phyloP scores from a whole-genome alignment of 1,139 yeast species.

The Taiozyma onychis region DNA sequence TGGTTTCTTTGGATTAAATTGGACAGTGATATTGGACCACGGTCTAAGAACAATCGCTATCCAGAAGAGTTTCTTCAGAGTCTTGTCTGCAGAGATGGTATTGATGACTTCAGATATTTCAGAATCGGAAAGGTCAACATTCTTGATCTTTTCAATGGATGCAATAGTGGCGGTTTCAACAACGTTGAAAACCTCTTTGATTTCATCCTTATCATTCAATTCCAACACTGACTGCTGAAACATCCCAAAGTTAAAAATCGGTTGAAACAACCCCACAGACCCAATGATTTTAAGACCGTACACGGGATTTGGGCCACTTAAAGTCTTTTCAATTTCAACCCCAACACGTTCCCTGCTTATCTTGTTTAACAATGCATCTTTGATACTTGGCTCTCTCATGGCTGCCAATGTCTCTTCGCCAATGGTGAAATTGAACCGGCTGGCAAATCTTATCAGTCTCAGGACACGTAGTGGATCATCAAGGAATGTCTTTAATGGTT shows the following conservation, averaged over 20 bases:
- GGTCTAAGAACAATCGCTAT: conserved; percentile 43
- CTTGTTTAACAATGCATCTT: conserved; percentile 55
- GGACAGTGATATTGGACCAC: conserved; percentile 37
- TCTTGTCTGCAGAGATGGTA: conserved; percentile 1
- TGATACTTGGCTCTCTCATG: conserved; percentile 59
- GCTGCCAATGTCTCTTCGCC: conserved; percentile 56
- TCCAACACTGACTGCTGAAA: conserved; percentile 11
- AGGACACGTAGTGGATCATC: conserved; percentile 93
- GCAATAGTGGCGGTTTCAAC: conserved; percentile 3
- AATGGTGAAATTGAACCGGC: conserved; percentile 65
- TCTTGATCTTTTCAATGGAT: conserved; percentile 5
- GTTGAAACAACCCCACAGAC: conserved; percentile 46
- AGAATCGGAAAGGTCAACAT: conserved; percentile 1
- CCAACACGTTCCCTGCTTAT: conserved; percentile 92
- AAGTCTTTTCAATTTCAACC: conserved; percentile 71
- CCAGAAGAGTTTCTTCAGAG: conserved; percentile 34
- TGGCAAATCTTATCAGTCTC: conserved; percentile 79
- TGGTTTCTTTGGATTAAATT: conserved; percentile 32
- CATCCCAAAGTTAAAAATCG: conserved; percentile 42
- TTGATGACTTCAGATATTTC: conserved; percentile 2
- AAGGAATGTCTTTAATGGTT: conserved; percentile 74
- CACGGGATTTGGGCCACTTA: conserved; percentile 56
- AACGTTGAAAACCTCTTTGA: conserved; percentile 3
- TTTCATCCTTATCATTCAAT: conserved; percentile 6
- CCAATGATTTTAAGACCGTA: conserved; percentile 60